Evolutionary conservation across 352 stramenopile species (phyloP), one percentile per base, ranked within the genome.

Genomic region (Globisporangium ultimum): DNA sequence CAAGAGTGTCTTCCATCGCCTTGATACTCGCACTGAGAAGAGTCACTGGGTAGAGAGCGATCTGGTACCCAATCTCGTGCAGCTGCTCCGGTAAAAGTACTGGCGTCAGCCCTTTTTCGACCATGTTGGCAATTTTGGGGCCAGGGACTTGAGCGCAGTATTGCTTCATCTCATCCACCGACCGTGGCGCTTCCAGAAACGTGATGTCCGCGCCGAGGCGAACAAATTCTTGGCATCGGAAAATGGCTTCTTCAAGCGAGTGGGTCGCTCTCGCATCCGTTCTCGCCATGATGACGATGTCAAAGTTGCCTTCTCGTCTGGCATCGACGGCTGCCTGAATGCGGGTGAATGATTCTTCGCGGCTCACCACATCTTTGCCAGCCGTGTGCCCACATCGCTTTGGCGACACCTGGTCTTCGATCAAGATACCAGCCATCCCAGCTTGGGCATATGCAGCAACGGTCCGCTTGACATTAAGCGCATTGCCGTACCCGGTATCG

Each of bases 191-290:
- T 56, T 98, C 96, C 8, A 98, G 65, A 66, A 99, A 98, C 14
- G 93, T 98, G 61, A 98, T 97, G 66, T 98, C 95, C 48, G 91
- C 94, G 7, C 95, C 93, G 14, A 92, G 83, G 21, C 93, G 83
- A 49, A 76, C 70, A 63, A 98, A 98, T 54, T 92, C 88, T 22
- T 95, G 71, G 76, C 91, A 98, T 34, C 96, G 81, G 50, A 84
- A 75, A 50, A 98, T 92, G 24, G 92, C 94, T 68, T 98, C 94
- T 20, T 98, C 79, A 43, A 98, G 69, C 45, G 86, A 91, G 46
- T 98, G 73, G 13, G 82, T 95, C 20, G 74, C 89, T 41, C 96
- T 74, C 11, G 94, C 86, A 70, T 99, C 96, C 0, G 96, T 98
- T 43, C 93, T 74, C 20, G 95, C 96, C 69, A 98, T 84, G 64